Percentiles rank a stretch among this genome's conserved stretches.
These are phyloP conservation scores for Saccharomycopsis guyanensis DNA, from an alignment of 805 yeast species.

Conservation along the genomic window DNA sequence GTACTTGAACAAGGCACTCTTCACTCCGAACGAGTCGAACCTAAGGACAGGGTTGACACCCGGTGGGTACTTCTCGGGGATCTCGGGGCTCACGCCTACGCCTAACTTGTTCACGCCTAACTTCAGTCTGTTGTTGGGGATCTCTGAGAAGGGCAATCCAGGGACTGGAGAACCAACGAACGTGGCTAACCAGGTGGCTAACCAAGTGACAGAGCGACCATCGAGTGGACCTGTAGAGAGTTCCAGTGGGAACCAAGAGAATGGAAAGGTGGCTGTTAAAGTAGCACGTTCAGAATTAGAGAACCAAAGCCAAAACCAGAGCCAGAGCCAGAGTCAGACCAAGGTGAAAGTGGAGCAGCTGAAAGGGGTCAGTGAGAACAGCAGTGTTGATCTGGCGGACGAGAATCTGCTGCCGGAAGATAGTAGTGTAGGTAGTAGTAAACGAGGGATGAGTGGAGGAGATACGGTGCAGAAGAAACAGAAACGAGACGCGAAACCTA, in stretches of 20 bases:
- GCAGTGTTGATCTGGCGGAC: too few relatives aligned
- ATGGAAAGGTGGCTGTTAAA: too few relatives aligned
- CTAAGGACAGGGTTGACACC: slow-evolving; percentile 69
- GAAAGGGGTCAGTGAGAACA: too few relatives aligned
- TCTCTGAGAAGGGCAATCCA: neutral
- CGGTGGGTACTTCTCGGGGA: slow-evolving; percentile 39
- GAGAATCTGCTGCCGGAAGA: neutral
- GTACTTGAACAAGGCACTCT: slow-evolving; percentile 7
- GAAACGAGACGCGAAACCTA: slow-evolving; percentile 21
- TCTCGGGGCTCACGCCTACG: slow-evolving; percentile 32
- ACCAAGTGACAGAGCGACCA: slow-evolving; percentile 4
- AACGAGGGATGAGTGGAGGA: too few relatives aligned
- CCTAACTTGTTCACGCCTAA: slow-evolving; percentile 42
- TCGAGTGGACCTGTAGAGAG: too few relatives aligned
- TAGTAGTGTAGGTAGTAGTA: neutral
- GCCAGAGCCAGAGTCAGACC: neutral
- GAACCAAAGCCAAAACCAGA: too few relatives aligned
- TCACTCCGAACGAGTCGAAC: slow-evolving; percentile 54
- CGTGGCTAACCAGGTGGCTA: neutral
- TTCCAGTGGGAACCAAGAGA: too few relatives aligned
- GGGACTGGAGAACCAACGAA: slow-evolving; percentile 3
- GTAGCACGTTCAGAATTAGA: too few relatives aligned
- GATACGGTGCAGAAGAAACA: slow-evolving; percentile 18
- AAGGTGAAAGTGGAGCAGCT: neutral
- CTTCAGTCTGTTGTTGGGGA: slow-evolving; percentile 23